Evolutionary conservation across 2,329 filamentous ascomycete species (phyloP), one percentile per base, ranked within the genome.

Genomic region (Verticillium isaacii): DNA sequence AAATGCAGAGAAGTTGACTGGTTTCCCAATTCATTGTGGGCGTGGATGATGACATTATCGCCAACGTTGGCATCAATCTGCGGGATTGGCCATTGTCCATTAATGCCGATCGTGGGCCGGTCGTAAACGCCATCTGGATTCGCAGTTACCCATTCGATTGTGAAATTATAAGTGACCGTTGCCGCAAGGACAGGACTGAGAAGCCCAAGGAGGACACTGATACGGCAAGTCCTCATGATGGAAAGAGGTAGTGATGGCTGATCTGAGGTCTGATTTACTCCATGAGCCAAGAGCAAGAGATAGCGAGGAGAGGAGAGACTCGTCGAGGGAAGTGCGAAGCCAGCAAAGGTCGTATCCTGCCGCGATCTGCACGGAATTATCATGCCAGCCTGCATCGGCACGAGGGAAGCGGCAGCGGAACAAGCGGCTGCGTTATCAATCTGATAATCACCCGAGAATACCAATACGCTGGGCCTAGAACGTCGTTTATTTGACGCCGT

Each of bases 61-160:
- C 88, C 88, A 58, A 87, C 77, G 57, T 81, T 82, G 41, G 84
- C 88, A 59, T 84, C 80, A 61, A 92, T 87, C 32, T 76, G 74
- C 1, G 91, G 91, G 59, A 90, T 82, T 1, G 91, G 91, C 89
- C 90, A 92, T 75, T 88, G 73, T 5, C 85, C 85, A 69, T 95
- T 94, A 76, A 95, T 89, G 56, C 89, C 90, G 70, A 94, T 91
- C 3, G 85, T 84, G n/a, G 86, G 82, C 36, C 90, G 82, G 45
- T 84, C 79, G 63, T 82, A 82, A 8, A 81, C 77, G 25, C 87
- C 88, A 75, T 94, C 91, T 0, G 91, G 91, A 68, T 90, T 89
- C 37, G 88, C 85, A 52, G 76, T 83, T 12, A 91, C 85, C 90
- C 90, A 93, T 62, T 82, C 84, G 65, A 92, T 80, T 68, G 88